Percentiles rank a stretch among this genome's conserved stretches.
These are phyloP conservation scores for Aspergillus ostianus DNA, from an alignment of 495 filamentous ascomycete genomes.

Conservation along the genomic window DNA sequence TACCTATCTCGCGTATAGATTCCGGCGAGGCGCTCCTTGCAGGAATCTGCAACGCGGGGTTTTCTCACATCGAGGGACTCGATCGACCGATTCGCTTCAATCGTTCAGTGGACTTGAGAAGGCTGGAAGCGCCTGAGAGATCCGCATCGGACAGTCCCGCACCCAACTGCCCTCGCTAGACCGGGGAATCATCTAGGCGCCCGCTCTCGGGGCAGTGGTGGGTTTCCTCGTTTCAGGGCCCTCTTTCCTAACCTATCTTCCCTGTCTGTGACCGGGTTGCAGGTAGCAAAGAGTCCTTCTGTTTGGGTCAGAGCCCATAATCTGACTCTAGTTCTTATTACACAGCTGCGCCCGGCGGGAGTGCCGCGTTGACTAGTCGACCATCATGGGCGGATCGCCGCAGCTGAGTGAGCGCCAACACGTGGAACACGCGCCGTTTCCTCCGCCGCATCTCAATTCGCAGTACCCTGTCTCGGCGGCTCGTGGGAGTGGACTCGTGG, in stretches of 20 bases:
- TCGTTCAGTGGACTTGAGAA: conserved; percentile 3
- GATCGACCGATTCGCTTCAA: neutral
- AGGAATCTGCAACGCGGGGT: conserved; percentile 7
- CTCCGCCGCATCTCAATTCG: conserved; percentile 28
- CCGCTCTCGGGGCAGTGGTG: conserved; percentile 13
- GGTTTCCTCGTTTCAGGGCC: neutral
- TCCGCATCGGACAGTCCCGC: conserved; percentile 15
- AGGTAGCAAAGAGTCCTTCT: neutral
- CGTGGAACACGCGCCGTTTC: conserved; percentile 21
- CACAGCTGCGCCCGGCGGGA: neutral
- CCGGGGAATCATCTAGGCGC: neutral
- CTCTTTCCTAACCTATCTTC: neutral
- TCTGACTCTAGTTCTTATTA: neutral
- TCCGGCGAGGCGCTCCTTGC: conserved; percentile 14
- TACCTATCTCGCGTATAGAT: conserved; percentile 16
- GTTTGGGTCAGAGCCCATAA: neutral
- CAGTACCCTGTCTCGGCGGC: conserved; percentile 16
- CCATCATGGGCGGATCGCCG: conserved; percentile 19
- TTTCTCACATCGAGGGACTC: conserved; percentile 4
- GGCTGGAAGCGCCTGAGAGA: conserved; percentile 5
- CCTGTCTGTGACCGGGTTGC: neutral
- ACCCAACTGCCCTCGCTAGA: conserved; percentile 1
- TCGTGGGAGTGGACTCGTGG: conserved; percentile 1
- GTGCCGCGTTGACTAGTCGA: conserved; percentile 2
- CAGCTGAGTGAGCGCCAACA: conserved; percentile 18